Percentiles rank a stretch among this genome's conserved stretches.
phyloP scores from a whole-genome alignment of 192 early-diverging fungal species.

The Coemansia sp. region DNA sequence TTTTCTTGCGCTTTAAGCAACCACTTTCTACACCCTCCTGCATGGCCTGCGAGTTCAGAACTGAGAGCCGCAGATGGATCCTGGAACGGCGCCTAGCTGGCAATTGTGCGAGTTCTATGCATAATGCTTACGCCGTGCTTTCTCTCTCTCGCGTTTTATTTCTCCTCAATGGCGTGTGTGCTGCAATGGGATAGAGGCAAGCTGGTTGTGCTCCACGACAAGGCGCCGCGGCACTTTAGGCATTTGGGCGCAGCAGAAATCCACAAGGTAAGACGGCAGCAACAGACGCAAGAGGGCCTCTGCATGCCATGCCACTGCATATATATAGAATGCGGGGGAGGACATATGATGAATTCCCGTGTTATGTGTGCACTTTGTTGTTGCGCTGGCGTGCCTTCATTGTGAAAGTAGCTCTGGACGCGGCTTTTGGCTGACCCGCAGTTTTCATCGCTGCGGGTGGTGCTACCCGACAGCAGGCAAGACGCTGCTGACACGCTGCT shows the following conservation, averaged over 20 bases:
- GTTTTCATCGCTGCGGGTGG: slow-evolving; percentile 7
- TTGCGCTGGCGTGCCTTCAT: background rate
- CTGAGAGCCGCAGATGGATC: too few species aligned
- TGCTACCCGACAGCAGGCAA: background rate
- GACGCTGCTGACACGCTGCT: slow-evolving; percentile 13
- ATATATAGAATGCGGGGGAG: too few species aligned
- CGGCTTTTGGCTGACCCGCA: slow-evolving; percentile 35
- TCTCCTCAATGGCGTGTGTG: background rate
- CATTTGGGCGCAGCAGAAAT: slow-evolving; percentile 59
- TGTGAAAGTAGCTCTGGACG: slow-evolving; percentile 34
- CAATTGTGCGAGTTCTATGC: too few species aligned
- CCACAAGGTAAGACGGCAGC: slow-evolving; percentile 57
- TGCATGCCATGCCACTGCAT: background rate
- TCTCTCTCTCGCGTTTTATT: too few species aligned
- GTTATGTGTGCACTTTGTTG: background rate
- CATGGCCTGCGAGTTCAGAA: too few species aligned
- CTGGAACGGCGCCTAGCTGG: too few species aligned
- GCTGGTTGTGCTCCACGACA: slow-evolving; percentile 77
- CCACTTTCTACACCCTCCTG: background rate
- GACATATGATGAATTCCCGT: background rate
- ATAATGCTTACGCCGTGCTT: too few species aligned
- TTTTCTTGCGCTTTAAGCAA: too few species aligned
- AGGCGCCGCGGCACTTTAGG: slow-evolving; percentile 72
- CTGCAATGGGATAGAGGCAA: slow-evolving; percentile 49
- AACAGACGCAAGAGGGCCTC: background rate